Base-by-base conservation (phyloP, 257 asterid genomes). In the Ocimum tenuiflorum region DNA sequence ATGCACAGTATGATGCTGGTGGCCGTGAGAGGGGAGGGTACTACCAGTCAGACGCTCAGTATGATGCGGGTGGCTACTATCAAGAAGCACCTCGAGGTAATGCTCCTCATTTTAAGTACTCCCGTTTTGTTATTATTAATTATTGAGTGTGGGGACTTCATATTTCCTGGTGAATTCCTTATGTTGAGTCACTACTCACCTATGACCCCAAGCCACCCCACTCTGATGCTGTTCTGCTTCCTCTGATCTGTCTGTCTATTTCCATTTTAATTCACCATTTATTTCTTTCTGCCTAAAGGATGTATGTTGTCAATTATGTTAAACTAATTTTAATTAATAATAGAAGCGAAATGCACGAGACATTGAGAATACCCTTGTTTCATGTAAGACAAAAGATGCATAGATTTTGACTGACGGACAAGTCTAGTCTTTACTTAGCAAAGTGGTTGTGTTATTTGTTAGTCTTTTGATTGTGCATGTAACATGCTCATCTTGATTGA, bases 1-100 rank as follows among this genome's bases (percentile, higher is more conserved):
- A 54, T 54, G 42, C 41, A 12, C 60, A 54, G 60, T 13, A 53
- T n/a, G 65, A 58, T 20, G 65, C 65, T 12, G 51, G 88, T 68
- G 90, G 94, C 65, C 87, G 31, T 27, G 90, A 92, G 41, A 77
- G 97, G 60, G 91, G 95, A 70, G 96, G 86, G 10, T 91, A 85
- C 75, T 64, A 79, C 14, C 96, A 63, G 74, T 71, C 75, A 57
- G 88, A 79, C 73, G 38, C 47, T 60, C 81, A 64, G 60, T 78
- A 83, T 48, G 91, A 83, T 77, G 79, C 60, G 55, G 84, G 84
- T 57, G 88, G 83, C 76, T 91, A 84, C 79, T 68, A 79, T 73
- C 87, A 83, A 71, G 96, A 86, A 63, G 86, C 91, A 63, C 84
- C 89, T 17, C 82, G 84, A 65, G 87, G 87, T 81, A 78, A 57